Evolutionary conservation across 768 basidiomycete genomes (phyloP).

Genomic region (Rhizopogon rudus): DNA sequence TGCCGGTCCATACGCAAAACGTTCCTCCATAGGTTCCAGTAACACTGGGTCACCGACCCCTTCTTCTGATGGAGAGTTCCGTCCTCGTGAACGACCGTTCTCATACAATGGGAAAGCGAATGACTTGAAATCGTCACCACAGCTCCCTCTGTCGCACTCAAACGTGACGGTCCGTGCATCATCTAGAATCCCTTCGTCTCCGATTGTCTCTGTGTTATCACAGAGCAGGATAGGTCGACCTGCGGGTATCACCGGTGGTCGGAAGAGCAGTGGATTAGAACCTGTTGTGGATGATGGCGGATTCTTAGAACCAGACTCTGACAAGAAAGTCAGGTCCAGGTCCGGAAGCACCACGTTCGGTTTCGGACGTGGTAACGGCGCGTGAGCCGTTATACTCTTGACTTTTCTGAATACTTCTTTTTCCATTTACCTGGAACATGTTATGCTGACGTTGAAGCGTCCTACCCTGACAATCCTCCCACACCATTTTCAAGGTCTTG

Average conservation of each 20-base stretch:
- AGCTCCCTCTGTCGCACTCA: conserved; percentile 35
- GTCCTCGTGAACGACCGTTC: conserved; percentile 21
- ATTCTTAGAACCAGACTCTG: conserved; percentile 12
- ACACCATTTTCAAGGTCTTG: conserved; percentile 13
- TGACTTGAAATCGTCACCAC: conserved; percentile 35
- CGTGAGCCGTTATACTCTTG: conserved; percentile 2
- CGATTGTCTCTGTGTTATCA: conserved; percentile 24
- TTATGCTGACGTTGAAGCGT: conserved; percentile 5
- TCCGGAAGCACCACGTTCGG: conserved; percentile 21
- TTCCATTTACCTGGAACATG: neutral
- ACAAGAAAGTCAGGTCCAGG: conserved; percentile 21
- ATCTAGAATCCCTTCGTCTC: conserved; percentile 36
- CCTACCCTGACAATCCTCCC: conserved; percentile 7
- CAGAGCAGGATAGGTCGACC: conserved; percentile 45
- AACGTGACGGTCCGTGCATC: conserved; percentile 45
- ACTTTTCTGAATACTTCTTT: neutral
- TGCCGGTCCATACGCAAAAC: conserved; percentile 41
- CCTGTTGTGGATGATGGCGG: conserved; percentile 11
- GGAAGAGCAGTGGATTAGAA: conserved; percentile 36
- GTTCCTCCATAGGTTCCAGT: conserved; percentile 58
- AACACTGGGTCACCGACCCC: conserved; percentile 23
- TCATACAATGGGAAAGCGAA: conserved; percentile 20
- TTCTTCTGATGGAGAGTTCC: conserved; percentile 21
- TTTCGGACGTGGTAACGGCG: conserved; percentile 13
- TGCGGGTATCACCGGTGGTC: conserved; percentile 33